These are phyloP conservation scores for Vinca major DNA, from an alignment of 305 asterid genomes.

Conservation along the genomic window DNA sequence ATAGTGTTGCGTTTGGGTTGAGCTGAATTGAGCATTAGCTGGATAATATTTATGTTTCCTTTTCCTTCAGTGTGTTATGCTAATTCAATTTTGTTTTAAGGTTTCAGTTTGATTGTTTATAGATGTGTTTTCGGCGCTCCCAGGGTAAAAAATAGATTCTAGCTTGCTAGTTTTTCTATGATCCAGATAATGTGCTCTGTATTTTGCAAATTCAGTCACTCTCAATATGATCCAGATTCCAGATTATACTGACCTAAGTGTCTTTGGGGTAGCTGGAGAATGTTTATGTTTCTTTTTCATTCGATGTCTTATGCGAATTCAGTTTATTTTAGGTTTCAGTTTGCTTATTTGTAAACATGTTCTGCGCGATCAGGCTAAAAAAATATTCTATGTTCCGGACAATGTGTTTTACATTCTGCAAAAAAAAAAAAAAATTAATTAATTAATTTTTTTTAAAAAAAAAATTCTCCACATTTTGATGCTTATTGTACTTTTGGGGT, in stretches of 20 bases:
- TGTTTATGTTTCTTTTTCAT: not conserved
- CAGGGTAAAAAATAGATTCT: not conserved
- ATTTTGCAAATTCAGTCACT: too few species aligned
- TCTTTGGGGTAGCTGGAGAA: not conserved
- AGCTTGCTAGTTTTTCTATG: not conserved
- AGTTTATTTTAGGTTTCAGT: not conserved
- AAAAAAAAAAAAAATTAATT: not conserved
- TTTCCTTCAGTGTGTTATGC: not conserved
- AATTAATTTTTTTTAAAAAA: too few species aligned
- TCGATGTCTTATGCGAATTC: not conserved
- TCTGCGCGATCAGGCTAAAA: not conserved
- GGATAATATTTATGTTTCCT: not conserved
- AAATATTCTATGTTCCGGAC: not conserved
- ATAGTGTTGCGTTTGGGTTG: not conserved
- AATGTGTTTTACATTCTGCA: not conserved
- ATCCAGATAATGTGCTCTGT: not conserved
- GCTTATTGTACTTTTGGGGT: not conserved
- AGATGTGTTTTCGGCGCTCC: not conserved
- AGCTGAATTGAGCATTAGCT: not conserved
- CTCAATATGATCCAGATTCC: too few species aligned
- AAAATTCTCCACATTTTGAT: not conserved
- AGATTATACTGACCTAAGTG: too few species aligned
- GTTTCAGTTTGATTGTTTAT: not conserved
- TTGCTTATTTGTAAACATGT: not conserved
- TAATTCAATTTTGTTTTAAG: not conserved